A percentile compares a stretch with the other conserved stretches of the same genome.
Conservation (phyloP, 2,329 filamentous ascomycete species). For the Albifimbria verrucaria region DNA sequence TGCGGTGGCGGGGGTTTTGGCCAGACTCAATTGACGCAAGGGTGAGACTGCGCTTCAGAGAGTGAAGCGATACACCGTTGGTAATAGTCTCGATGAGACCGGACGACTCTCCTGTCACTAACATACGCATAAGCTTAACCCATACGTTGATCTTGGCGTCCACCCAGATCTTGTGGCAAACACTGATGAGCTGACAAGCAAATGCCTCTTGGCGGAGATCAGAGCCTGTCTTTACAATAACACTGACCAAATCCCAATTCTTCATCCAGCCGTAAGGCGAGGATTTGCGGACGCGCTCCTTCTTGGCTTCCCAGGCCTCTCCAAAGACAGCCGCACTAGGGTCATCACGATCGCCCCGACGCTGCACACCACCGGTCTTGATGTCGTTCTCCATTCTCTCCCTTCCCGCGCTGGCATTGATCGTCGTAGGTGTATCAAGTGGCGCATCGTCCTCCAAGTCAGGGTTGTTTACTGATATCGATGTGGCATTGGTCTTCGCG, state of each 20-base stretch:
- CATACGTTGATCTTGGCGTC: constrained; percentile 75
- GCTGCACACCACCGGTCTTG: constrained; percentile 78
- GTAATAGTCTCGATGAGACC: constrained; percentile 86
- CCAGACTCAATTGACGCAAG: constrained; percentile 70
- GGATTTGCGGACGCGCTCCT: constrained; percentile 77
- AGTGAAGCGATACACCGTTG: constrained; percentile 83
- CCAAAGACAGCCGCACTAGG: constrained; percentile 84
- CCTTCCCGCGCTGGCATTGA: constrained; percentile 70
- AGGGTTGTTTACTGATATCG: constrained; percentile 33
- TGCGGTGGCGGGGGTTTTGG: constrained; percentile 68
- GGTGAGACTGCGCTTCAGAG: constrained; percentile 77
- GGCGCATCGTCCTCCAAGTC: constrained; percentile 55
- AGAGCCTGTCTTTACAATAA: constrained; percentile 83
- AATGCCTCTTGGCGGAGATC: constrained; percentile 84
- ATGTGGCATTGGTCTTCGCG: constrained; percentile 61
- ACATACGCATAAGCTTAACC: constrained; percentile 84
- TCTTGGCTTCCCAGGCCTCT: constrained; percentile 81
- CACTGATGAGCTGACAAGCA: constrained; percentile 78
- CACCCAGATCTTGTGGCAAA: constrained; percentile 79
- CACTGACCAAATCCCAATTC: constrained; percentile 83
- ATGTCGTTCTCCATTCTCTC: constrained; percentile 88
- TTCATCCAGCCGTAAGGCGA: constrained; percentile 87
- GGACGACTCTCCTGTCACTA: constrained; percentile 81
- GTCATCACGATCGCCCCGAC: constrained; percentile 79
- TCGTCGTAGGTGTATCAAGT: constrained; percentile 38